Base-by-base conservation (phyloP, 2,329 filamentous ascomycete genomes). In the Colletotrichum musae region DNA sequence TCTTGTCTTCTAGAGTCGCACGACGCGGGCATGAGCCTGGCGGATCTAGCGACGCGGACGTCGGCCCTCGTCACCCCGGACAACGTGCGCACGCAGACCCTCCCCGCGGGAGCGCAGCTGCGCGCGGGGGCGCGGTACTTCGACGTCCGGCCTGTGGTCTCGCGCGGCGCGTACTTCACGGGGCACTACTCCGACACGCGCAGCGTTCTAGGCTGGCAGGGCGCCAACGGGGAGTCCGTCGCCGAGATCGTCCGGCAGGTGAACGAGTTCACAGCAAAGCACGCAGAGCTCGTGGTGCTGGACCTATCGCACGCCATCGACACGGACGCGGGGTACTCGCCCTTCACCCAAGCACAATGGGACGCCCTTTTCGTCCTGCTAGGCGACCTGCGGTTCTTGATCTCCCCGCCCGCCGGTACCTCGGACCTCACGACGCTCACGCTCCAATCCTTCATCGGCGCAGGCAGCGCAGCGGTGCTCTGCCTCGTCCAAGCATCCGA, bases 51-150 rank as follows among this genome's bases (percentile, higher is more conserved):
- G 9, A 58, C 56, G 24, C 32, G 32, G 43, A 58, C 56, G 1
- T 58, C 56, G 12, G 18, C 41, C 3, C 28, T 58, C n/a, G 56
- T 58, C 5, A 58, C 56, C 2, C 41, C 41, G 15, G 56, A 41
- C 6, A 58, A 58, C 6, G 56, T 58, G 39, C 56, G 28, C 24
- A 58, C 56, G 39, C 56, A 58, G 43, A 58, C 56, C 16, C 56
- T 43, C 21, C 16, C 15, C 10, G 21, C 48, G 9, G 56, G 56
- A 16, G 56, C 18, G 16, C 56, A 58, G 26, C 56, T 58, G 5
- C 16, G 16, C 0, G 2, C 9, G 5, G 56, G 56, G 24, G 56
- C 45, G 56, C 56, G 56, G 15, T 48, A 47, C 24, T 48, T 58
- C 4, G 56, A 58, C 15, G 39, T 58, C 24, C 41, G 56, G 21